Base-by-base conservation (phyloP, 2,329 filamentous ascomycete genomes). In the Magnaporthales sp. region DNA sequence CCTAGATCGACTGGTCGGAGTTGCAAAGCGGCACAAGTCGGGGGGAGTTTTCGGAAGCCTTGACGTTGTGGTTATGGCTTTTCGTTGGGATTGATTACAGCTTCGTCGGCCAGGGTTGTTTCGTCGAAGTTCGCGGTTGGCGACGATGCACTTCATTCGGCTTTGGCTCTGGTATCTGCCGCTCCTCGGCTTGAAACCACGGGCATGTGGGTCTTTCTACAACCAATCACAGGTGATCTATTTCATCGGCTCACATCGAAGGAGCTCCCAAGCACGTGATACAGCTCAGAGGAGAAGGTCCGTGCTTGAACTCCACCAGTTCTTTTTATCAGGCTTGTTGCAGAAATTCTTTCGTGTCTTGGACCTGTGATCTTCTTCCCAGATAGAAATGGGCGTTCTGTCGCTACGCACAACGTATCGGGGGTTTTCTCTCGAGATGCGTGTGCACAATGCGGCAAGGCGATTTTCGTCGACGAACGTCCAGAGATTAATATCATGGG, bases 321-420 rank as follows among this genome's bases (percentile, higher is more conserved):
- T 60, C 22, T 2, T 65, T 70, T 70, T 68, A 32, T 67, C 26
- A 67, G 6, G 27, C 1, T 24, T 15, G 10, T 38, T 15, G 22
- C 22, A 26, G 56, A 51, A 24, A 27, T 58, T 29, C 63, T 13
- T 32, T 29, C 24, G 31, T 13, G n/a, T 30, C 29, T 27, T 46
- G 54, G 66, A 66, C 67, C 69, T 71, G 71, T 71, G 73, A 74
- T 75, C 77, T 74, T 71, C 75, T 75, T 74, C 76, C 78, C 78
- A 84, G 81, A 84, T 84, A 85, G 80, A 69, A 76, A 81, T 79
- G 81, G 80, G 79, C 77, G 76, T 78, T 78, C 78, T 76, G 71
- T 70, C 73, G 26, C 64, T 60, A 30, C 64, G 56, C 64, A 26
- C 24, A 38, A 58, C 56, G 19, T 1, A 61, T 22, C 66, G 32